These are phyloP conservation scores for Candida chilensis DNA, from an alignment of 805 yeast species.

Conservation along the genomic window DNA sequence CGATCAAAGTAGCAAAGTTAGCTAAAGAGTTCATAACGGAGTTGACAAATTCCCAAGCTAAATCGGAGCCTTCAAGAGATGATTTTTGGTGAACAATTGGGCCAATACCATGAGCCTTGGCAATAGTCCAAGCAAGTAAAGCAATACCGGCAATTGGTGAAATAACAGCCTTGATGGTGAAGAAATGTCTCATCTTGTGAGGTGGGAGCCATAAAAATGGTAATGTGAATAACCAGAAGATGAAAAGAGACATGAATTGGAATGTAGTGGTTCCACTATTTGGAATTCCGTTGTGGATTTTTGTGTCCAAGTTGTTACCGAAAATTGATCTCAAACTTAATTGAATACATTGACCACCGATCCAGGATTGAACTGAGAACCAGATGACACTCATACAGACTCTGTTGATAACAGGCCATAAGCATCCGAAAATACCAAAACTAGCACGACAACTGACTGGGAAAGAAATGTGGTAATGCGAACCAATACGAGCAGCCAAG, in stretches of 20 bases:
- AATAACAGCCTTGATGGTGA: constrained; percentile 70
- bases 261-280: constrained; percentile 61
- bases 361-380: constrained; percentile 82
- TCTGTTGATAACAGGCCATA: constrained; percentile 85
- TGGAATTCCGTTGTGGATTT: constrained; percentile 55
- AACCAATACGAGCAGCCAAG: constrained; percentile 70
- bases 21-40: constrained; percentile 76
- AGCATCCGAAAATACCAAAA: constrained; percentile 79
- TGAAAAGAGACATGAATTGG: constrained; percentile 65
- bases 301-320: constrained; percentile 51
- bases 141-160: constrained; percentile 82
- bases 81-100: constrained; percentile 53
- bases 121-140: constrained; percentile 77
- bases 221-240: constrained; percentile 72
- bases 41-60: constrained; percentile 78
- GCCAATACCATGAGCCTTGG: constrained; percentile 74
- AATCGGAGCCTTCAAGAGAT: constrained; percentile 44
- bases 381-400: constrained; percentile 81
- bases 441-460: constrained; percentile 77
- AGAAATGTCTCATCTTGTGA: constrained; percentile 73
- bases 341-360: constrained; percentile 78
- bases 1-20: constrained; percentile 82
- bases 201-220: constrained; percentile 81
- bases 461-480: constrained; percentile 74
- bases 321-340: constrained; percentile 72